phyloP scores from a whole-genome alignment of 208 protist species.

The Trypanosoma lewisi region DNA sequence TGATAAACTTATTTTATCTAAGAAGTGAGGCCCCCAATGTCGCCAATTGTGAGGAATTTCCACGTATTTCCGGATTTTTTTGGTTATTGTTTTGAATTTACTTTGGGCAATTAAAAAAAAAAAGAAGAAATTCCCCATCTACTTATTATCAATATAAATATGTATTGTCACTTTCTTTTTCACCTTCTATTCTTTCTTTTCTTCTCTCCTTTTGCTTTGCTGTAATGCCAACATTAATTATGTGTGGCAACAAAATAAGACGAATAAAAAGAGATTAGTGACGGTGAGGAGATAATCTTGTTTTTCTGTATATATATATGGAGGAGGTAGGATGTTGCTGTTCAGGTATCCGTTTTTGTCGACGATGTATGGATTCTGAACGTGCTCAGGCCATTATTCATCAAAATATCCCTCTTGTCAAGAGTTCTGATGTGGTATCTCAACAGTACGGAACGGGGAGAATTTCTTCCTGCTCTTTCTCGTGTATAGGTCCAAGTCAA shows the following conservation, averaged over 20 bases:
- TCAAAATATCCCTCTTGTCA: constrained; percentile 28
- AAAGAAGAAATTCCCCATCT: no score
- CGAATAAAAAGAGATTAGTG: no score
- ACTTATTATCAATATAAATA: no score
- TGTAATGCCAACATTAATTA: neutral
- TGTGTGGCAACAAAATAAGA: no score
- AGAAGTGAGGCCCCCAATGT: no score
- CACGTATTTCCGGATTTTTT: no score
- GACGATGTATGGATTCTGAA: constrained; percentile 40
- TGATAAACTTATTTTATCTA: constrained; percentile 62
- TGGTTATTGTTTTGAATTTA: neutral
- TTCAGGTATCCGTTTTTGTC: constrained; percentile 75
- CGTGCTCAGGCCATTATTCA: constrained; percentile 54
- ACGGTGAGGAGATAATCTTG: neutral
- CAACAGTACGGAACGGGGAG: constrained; percentile 45
- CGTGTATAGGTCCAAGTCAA: constrained; percentile 33
- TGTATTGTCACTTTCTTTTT: constrained; percentile 1
- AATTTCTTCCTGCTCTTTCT: constrained; percentile 77
- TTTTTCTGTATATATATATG: constrained; percentile 4
- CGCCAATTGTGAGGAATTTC: no score
- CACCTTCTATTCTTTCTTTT: constrained; percentile 20
- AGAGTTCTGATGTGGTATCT: constrained; percentile 39
- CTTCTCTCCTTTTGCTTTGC: neutral
- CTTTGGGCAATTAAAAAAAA: neutral
- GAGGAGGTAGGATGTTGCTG: constrained; percentile 40